These are phyloP conservation scores for Hamigera avellanea DNA, from an alignment of 495 filamentous ascomycete genomes.

Conservation along the genomic window DNA sequence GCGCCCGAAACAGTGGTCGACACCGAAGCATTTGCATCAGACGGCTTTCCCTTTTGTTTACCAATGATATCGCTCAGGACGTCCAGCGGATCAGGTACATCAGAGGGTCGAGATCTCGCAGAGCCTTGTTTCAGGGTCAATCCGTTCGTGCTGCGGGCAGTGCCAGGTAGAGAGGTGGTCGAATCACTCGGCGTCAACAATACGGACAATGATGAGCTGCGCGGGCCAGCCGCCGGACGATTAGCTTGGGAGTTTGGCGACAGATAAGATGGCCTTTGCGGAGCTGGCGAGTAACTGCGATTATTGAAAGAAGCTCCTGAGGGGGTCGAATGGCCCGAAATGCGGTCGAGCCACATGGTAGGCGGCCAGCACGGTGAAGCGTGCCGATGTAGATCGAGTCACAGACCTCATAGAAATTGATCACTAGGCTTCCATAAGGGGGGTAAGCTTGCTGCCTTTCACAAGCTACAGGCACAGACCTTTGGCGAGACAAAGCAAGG, in stretches of 20 bases:
- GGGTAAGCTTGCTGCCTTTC: not conserved
- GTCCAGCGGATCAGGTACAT: conserved; percentile 59
- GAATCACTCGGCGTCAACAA: conserved; percentile 57
- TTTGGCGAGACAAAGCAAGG: not conserved
- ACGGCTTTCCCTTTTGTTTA: conserved; percentile 20
- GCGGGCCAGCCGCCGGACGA: conserved; percentile 48
- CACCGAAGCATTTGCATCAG: conserved; percentile 2
- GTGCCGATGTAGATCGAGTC: conserved; percentile 6
- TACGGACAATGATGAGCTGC: conserved; percentile 57
- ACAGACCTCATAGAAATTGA: conserved; percentile 3
- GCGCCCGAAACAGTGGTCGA: conserved; percentile 1
- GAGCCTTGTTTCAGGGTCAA: conserved; percentile 47
- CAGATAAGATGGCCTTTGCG: conserved; percentile 45
- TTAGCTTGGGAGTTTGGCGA: conserved; percentile 29
- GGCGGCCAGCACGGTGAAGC: conserved; percentile 5
- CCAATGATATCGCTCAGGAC: conserved; percentile 64
- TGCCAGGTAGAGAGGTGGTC: conserved; percentile 54
- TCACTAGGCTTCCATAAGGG: not conserved
- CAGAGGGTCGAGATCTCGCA: conserved; percentile 32
- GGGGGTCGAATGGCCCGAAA: conserved; percentile 59
- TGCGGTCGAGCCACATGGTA: conserved; percentile 80
- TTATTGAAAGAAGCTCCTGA: conserved; percentile 48
- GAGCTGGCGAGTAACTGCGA: conserved; percentile 59
- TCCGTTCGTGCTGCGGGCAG: conserved; percentile 51
- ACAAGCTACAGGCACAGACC: not conserved